Evolutionary conservation across 2,329 filamentous ascomycete species (phyloP), one percentile per base, ranked within the genome.

Genomic region (Xylaria digitata): DNA sequence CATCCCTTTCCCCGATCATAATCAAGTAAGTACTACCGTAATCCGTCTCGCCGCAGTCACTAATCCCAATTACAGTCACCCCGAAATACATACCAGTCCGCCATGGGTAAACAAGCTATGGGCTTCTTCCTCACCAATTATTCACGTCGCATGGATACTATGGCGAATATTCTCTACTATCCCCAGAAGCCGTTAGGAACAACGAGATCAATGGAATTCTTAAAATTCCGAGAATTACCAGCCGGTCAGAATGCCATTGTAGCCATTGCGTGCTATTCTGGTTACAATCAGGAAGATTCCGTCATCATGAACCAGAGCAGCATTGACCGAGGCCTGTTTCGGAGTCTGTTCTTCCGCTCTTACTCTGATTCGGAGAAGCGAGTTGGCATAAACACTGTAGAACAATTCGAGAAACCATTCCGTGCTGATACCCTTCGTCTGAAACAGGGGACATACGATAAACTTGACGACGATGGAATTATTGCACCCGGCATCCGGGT

Each of bases 51-150:
- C 30, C 57, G 65, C 50, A 21, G 3, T 57, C 73, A 69, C 78
- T 84, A 76, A 84, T 72, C 43, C 53, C 54, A 9, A 21, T 43
- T 19, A 54, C 77, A 96, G 87, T 98, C 95, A 70, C 96, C 96
- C 72, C 92, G 96, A 91, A 99, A 99, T 78, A 98, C 95, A 3
- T 99, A 97, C 80, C 95, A 98, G 82, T 97, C 95, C 75, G 96
- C 96, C 78, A 99, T 99, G 96, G 96, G 96, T 84, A 99, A 99
- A 82, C 96, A 99, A 87, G 96, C 96, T 69, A 99, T 99, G 96
- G 96, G 96, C 77, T 94, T 98, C 75, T 97, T 97, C 83, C 86
- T 99, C 63, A 99, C 96, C 13, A 99, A 99, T 78, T 99, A 97
- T 80, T 91, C 93, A 46, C 90, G 95, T 69, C 94, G 96, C 70